Base-by-base conservation (phyloP, 805 yeast species). In the Lipomyces starkeyi region DNA sequence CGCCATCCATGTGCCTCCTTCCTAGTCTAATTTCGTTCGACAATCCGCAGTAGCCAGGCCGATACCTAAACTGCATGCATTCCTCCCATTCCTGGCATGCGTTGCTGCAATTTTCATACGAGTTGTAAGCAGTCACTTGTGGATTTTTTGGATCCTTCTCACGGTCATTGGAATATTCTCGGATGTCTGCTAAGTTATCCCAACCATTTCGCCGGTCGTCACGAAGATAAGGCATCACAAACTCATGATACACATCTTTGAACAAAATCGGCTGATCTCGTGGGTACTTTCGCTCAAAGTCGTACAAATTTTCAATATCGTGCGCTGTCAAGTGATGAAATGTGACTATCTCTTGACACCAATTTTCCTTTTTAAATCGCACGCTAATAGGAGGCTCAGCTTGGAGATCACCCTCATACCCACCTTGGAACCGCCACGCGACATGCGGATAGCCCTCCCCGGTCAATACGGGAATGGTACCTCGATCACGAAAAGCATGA, bases 261-360 rank as follows among this genome's bases (percentile, higher is more conserved):
- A 74, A 76, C 13, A 70, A 57, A 29, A 76, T 73, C 29, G 64
- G 70, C 20, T 49, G 58, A 52, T 61, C 69, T 40, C 34, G 67
- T 5, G 53, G 64, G 60, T 62, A 70, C 62, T 56, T 66, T 67
- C 68, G 71, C 65, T 80, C 82, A 71, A 79, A 80, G 58, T 78
- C 79, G 73, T 73, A 80, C 62, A 77, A 64, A 11, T 35, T 22
- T n/a, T 29, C 53, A 35, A 63, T 32, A 8, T 68, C 73, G 27
- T 58, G 65, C 6, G 72, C 49, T 5, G 66, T 57, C 14, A 75
- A 60, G 59, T 78, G 80, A 63, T 80, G 81, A 70, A 78, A 77
- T 1, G 78, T 68, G 14, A 75, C 67, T 29, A 78, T 63, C 34
- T 79, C 76, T 25, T 61, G 57, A 63, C 81, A 80, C 80, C 74